Evolutionary conservation across 1,284 basidiomycete genomes (phyloP).

Genomic region (Irpex rosettiformis): DNA sequence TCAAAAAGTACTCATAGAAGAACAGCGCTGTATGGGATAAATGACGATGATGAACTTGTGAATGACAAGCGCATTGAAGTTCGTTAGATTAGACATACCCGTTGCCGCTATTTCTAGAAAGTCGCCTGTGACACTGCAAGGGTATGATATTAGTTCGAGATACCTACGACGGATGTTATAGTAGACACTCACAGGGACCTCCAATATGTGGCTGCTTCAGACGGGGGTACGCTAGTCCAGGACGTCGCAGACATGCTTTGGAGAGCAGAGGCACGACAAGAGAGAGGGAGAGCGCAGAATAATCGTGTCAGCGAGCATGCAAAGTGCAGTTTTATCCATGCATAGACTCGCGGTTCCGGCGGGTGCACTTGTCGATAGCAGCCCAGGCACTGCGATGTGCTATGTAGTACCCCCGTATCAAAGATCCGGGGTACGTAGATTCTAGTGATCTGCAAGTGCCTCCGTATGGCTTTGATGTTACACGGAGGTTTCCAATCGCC

Average conservation of each 20-base stretch:
- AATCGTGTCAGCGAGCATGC: not conserved
- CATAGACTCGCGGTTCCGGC: not conserved
- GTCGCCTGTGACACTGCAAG: not conserved
- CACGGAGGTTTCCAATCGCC: too few relatives aligned
- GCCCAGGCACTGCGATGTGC: not conserved
- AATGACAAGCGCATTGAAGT: not conserved
- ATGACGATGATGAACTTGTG: too few relatives aligned
- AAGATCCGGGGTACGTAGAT: not conserved
- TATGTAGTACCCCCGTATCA: not conserved
- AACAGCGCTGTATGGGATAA: not conserved
- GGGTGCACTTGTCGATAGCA: not conserved
- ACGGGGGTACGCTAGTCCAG: not conserved
- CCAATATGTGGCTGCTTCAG: not conserved
- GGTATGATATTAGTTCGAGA: too few relatives aligned
- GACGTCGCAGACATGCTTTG: not conserved
- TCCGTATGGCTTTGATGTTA: too few relatives aligned
- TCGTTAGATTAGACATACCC: not conserved
- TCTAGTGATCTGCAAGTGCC: too few relatives aligned
- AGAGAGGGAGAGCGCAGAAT: too few relatives aligned
- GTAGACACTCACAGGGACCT: not conserved
- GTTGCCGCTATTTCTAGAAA: not conserved
- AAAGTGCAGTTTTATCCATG: not conserved
- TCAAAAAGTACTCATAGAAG: slow-evolving; percentile 2
- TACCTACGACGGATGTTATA: too few relatives aligned
- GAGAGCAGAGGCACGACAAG: not conserved